phyloP scores from a whole-genome alignment of 1,284 basidiomycete species.

The Irpex rosettiformis region DNA sequence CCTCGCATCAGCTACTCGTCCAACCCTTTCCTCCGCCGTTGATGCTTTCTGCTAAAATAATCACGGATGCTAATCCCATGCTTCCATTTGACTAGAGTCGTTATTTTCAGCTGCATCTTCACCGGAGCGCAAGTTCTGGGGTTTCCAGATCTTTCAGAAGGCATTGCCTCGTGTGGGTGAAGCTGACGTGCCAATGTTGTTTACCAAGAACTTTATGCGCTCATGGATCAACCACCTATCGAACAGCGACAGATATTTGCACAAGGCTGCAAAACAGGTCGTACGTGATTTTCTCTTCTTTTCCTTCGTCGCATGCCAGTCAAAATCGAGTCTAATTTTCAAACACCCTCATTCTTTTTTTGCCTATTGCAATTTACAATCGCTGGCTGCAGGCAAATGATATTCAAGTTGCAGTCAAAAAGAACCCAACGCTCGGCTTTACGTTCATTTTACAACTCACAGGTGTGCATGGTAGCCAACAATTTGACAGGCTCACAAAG shows the following conservation, averaged over 20 bases:
- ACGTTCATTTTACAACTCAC: conserved; percentile 85
- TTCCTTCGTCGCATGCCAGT: neutral
- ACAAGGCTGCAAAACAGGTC: conserved; percentile 83
- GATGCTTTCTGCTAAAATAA: neutral
- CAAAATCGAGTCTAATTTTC: neutral
- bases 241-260: conserved; percentile 82
- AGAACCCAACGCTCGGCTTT: conserved; percentile 80
- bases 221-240: conserved; percentile 96
- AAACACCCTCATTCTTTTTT: neutral
- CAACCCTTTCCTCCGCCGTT: conserved; percentile 4
- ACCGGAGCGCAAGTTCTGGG: conserved; percentile 91
- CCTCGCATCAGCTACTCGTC: neutral
- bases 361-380: conserved; percentile 2
- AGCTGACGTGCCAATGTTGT: conserved; percentile 78
- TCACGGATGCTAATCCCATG: neutral
- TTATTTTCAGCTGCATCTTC: conserved; percentile 85
- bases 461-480: conserved; percentile 80
- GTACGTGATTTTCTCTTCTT: conserved; percentile 40
- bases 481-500: conserved; percentile 91
- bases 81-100: conserved; percentile 55
- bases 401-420: conserved; percentile 73
- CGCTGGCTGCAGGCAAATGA: conserved; percentile 72
- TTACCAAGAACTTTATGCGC: conserved; percentile 95
- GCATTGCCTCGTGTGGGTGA: conserved; percentile 69
- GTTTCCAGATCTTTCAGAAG: conserved; percentile 89